A percentile compares a stretch with the other conserved stretches of the same genome.
Conservation (phyloP, 441 rosid species). For the Populus hybrid region DNA sequence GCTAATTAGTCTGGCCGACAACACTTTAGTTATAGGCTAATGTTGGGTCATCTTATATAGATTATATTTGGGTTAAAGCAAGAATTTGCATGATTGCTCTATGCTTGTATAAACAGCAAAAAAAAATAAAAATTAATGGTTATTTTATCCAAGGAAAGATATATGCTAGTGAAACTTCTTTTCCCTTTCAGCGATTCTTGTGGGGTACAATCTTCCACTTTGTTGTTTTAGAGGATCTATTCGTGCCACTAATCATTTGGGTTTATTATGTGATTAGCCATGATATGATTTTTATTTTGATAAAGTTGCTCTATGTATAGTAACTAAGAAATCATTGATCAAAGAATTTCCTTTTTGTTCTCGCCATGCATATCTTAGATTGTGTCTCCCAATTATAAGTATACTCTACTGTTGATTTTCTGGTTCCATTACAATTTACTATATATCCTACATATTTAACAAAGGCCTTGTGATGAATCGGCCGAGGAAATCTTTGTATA, state of each 20-base stretch:
- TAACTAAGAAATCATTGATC: not conserved
- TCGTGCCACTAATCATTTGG: constrained; percentile 11
- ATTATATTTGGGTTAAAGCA: constrained; percentile 15
- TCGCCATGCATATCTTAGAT: not conserved
- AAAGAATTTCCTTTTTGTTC: constrained; percentile 2
- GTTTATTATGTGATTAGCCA: not conserved
- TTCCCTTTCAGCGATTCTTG: constrained; percentile 3
- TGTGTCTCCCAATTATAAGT: not conserved
- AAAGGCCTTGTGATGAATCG: not conserved
- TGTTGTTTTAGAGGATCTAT: constrained; percentile 2
- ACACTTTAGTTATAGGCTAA: constrained; percentile 11
- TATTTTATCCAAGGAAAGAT: not conserved
- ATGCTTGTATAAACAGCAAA: constrained; percentile 8
- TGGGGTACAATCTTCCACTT: constrained; percentile 6
- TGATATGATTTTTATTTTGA: not conserved
- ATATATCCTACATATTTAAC: not conserved
- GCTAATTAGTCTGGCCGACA: constrained; percentile 28
- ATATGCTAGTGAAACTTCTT: constrained; percentile 13
- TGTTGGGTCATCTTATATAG: constrained; percentile 22
- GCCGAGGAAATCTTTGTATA: not conserved
- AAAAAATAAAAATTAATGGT: not conserved
- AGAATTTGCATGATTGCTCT: constrained; percentile 5
- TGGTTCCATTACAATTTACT: not conserved
- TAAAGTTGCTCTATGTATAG: not conserved
- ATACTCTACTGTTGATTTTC: not conserved